These are phyloP conservation scores for Penicillium chermesinum DNA, from an alignment of 495 filamentous ascomycete species.

Conservation along the genomic window DNA sequence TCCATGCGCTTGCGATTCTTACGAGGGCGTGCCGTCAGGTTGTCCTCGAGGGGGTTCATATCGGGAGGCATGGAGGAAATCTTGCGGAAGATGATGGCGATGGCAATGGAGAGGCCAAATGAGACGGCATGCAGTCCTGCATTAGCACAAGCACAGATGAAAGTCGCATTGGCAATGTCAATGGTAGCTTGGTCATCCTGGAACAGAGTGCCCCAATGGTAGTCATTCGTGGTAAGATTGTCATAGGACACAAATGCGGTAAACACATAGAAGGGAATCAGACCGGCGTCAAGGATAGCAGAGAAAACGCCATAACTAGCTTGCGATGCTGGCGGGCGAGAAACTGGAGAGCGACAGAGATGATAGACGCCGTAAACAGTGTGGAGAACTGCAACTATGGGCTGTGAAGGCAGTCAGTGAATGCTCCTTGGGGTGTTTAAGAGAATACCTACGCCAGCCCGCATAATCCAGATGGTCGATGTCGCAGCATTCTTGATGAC, in stretches of 20 bases:
- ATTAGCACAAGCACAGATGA: slow-evolving; percentile 55
- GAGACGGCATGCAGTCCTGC: slow-evolving; percentile 66
- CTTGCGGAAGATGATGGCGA: slow-evolving; percentile 70
- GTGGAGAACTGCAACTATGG: slow-evolving; percentile 64
- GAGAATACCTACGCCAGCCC: slow-evolving; percentile 69
- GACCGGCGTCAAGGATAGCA: slow-evolving; percentile 59
- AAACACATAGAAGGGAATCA: slow-evolving; percentile 75
- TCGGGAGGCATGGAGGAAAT: slow-evolving; percentile 79
- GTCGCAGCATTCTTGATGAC: slow-evolving; percentile 59
- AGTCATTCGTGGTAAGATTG: slow-evolving; percentile 35
- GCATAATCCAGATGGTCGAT: slow-evolving; percentile 66
- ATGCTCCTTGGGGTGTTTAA: no score
- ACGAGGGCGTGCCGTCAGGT: slow-evolving; percentile 71
- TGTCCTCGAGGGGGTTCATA: slow-evolving; percentile 85
- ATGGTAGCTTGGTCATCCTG: slow-evolving; percentile 38
- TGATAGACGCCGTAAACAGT: slow-evolving; percentile 75
- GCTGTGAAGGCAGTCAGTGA: no score
- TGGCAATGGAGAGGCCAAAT: slow-evolving; percentile 61
- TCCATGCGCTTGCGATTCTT: slow-evolving; percentile 70
- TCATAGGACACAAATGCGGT: slow-evolving; percentile 53
- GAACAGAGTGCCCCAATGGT: slow-evolving; percentile 62
- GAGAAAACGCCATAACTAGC: slow-evolving; percentile 84
- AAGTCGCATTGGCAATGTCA: slow-evolving; percentile 56
- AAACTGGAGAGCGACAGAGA: slow-evolving; percentile 59
- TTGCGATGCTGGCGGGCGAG: slow-evolving; percentile 67